Conservation (phyloP, 2,329 filamentous ascomycete species). For the Pseudogymnoascus sp. region DNA sequence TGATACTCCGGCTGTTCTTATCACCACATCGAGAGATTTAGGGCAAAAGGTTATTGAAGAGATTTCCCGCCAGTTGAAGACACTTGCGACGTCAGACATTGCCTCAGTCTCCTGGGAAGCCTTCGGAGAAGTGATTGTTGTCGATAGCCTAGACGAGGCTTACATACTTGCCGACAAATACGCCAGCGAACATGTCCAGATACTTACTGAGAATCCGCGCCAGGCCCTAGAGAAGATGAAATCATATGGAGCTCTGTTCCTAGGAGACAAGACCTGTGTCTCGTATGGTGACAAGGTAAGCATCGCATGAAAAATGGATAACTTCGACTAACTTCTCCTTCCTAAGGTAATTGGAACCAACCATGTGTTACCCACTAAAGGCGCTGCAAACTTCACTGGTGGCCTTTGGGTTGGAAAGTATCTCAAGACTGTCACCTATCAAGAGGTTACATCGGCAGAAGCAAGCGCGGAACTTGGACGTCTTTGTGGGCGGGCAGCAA, state of each 20-base stretch:
- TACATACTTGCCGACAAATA: slow-evolving; percentile 41
- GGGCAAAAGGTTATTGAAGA: slow-evolving; percentile 29
- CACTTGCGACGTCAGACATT: too few relatives aligned
- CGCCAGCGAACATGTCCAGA: slow-evolving; percentile 46
- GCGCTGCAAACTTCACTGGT: slow-evolving; percentile 42
- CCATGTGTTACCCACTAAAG: slow-evolving; percentile 44
- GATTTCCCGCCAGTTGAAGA: too few relatives aligned
- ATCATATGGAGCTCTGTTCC: slow-evolving; percentile 43
- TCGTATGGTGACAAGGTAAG: slow-evolving; percentile 46
- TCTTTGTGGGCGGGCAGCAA: slow-evolving; percentile 41
- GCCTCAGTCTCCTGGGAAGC: too few relatives aligned
- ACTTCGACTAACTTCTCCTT: too few relatives aligned
- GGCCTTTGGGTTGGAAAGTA: slow-evolving; percentile 51
- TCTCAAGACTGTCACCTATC: slow-evolving; percentile 45
- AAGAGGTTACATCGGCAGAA: slow-evolving; percentile 38
- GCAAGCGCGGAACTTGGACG: slow-evolving; percentile 42
- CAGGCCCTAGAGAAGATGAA: slow-evolving; percentile 45
- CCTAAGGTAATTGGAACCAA: slow-evolving; percentile 46
- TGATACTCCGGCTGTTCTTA: slow-evolving; percentile 43
- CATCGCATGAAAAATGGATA: too few relatives aligned
- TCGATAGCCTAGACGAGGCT: slow-evolving; percentile 35
- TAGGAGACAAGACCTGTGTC: slow-evolving; percentile 46
- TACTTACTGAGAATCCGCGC: slow-evolving; percentile 39
- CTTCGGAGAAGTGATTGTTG: slow-evolving; percentile 41
- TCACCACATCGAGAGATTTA: slow-evolving; percentile 39